Evolutionary conservation across 2,329 filamentous ascomycete genomes (phyloP), one percentile per base, ranked within the genome.

Genomic region (Exophiala oligosperma): DNA sequence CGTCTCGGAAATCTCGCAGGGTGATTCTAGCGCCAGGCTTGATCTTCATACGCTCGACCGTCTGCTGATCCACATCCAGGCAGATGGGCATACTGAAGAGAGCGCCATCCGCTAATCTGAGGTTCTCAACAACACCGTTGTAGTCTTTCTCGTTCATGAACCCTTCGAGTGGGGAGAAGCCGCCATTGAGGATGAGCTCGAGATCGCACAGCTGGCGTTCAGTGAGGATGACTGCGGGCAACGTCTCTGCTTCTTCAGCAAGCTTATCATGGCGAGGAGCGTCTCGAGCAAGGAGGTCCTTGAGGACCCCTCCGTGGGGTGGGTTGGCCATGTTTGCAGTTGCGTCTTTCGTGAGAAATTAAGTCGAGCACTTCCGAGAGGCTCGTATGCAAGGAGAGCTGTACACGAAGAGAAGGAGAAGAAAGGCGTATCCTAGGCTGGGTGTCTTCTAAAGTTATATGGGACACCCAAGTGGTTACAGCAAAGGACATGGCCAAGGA

Each of bases 101-200:
- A 73, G 87, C 87, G 74, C 94, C 94, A 77, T 91, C 87, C 59
- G 86, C 86, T 59, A 99, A 88, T 69, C 94, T 90, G 80, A 90
- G 87, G 68, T 93, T 85, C 76, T 88, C 87, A 67, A 97, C 92
- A 64, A 99, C 94, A 64, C 90, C 87, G 77, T 96, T 89, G 82
- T 96, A 99, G 78, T 99, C 94, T 78, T 91, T 89, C 82, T 99
- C 87, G 76, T 85, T 96, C 89, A 99, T 89, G 82, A 99, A 99
- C 71, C 92, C 94, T 85, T 99, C 93, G 41, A 99, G 85, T 59
- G 94, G 94, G 65, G 92, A 97, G 81, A 99, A 99, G 66, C 94
- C 94, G 74, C 94, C 94, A 76, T 92, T 97, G 76, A 99, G 87
- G 72, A 99, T 92, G 77, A 99, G 79, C 79, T 99, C 94, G 67